phyloP scores from a whole-genome alignment of 2,329 filamentous ascomycete genomes.

The Xylaria sp. region DNA sequence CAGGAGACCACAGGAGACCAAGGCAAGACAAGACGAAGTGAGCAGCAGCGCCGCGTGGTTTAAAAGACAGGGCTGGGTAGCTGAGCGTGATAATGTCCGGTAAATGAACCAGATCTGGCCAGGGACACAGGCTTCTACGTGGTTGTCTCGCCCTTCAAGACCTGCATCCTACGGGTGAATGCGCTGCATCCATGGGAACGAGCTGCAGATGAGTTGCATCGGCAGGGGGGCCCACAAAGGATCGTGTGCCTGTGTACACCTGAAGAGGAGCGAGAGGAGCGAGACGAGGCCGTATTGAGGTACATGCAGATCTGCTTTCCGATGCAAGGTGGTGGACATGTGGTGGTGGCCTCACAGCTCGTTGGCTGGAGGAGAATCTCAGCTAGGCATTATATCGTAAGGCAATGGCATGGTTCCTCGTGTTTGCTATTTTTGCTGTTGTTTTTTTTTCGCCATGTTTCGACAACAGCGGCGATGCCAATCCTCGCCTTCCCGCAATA shows the following conservation, averaged over 20 bases:
- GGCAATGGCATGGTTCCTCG: too few species aligned
- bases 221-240: neutral
- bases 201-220: constrained; percentile 29
- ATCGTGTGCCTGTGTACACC: constrained; percentile 1
- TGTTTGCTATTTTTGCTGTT: too few species aligned
- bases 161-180: constrained; percentile 30
- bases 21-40: neutral
- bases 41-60: neutral
- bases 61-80: constrained; percentile 7
- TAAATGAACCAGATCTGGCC: constrained; percentile 25
- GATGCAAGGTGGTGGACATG: constrained; percentile 8
- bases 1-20: too few species aligned
- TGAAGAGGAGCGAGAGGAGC: constrained; percentile 7
- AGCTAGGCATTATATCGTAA: too few species aligned
- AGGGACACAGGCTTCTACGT: neutral
- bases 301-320: constrained; percentile 1
- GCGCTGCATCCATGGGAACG: constrained; percentile 19
- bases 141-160: constrained; percentile 21
- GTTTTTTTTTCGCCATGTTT: too few species aligned
- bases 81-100: constrained; percentile 3
- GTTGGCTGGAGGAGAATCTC: neutral
- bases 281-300: constrained; percentile 4
- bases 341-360: neutral
- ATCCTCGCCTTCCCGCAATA: too few species aligned
- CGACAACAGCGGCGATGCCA: too few species aligned